Percentiles rank a stretch among this genome's conserved stretches.
Evolutionary conservation across 352 stramenopile genomes (phyloP).

Genomic region (Achlya hypogyna): DNA sequence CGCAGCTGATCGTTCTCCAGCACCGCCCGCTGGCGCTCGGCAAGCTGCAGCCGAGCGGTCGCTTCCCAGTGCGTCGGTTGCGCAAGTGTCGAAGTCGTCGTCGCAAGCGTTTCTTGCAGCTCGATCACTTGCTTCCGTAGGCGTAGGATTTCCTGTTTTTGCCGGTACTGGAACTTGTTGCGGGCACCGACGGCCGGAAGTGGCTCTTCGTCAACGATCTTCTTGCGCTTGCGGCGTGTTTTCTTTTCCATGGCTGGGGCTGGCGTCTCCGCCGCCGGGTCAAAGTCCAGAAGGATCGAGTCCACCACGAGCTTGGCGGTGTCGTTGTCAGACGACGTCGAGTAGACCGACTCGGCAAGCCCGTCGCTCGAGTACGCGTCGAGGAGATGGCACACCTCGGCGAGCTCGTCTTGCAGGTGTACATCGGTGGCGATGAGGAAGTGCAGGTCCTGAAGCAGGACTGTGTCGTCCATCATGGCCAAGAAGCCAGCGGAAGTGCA

Average conservation of each 20-base stretch:
- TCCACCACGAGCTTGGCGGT: neutral
- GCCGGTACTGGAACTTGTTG: constrained; percentile 14
- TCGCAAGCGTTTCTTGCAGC: neutral
- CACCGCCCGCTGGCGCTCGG: neutral
- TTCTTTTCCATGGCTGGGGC: neutral
- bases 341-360: neutral
- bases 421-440: neutral
- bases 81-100: neutral
- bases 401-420: neutral
- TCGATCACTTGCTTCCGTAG: constrained; percentile 2
- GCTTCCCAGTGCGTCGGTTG: neutral
- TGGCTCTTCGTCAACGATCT: neutral
- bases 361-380: neutral
- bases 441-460: too few species aligned
- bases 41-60: neutral
- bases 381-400: constrained; percentile 2
- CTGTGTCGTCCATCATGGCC: too few species aligned
- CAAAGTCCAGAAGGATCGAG: neutral
- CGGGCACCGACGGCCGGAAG: neutral
- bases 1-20: neutral
- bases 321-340: neutral
- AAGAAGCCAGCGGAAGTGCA: too few species aligned
- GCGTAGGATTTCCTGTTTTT: constrained; percentile 7
- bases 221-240: neutral
- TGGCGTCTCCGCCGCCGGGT: neutral